phyloP scores from a whole-genome alignment of 1,284 basidiomycete species.

The Heterobasidion irregulare region DNA sequence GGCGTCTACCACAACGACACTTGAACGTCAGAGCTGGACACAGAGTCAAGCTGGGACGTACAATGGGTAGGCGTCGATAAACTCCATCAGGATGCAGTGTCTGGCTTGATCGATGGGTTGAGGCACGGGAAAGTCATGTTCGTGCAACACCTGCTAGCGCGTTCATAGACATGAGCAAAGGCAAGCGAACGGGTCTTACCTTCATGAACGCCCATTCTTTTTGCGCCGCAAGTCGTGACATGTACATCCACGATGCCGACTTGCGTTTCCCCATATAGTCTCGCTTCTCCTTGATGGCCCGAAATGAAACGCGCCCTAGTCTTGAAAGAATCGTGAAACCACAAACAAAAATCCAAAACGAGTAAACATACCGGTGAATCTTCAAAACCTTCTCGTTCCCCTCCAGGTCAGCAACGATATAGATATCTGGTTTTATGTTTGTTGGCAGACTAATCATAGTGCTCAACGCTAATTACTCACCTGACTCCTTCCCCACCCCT shows the following conservation, averaged over 20 bases:
- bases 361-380: constrained; percentile 64
- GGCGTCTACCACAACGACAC: constrained; percentile 51
- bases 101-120: constrained; percentile 90
- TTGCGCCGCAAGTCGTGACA: constrained; percentile 92
- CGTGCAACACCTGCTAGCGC: constrained; percentile 70
- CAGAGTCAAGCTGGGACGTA: constrained; percentile 28
- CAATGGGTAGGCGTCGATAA: constrained; percentile 94
- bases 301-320: constrained; percentile 92
- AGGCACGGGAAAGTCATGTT: constrained; percentile 92
- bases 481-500: constrained; percentile 97
- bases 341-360: not conserved
- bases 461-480: constrained; percentile 28
- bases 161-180: not conserved
- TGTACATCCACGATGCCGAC: constrained; percentile 99
- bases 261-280: constrained; percentile 96
- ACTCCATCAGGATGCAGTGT: constrained; percentile 94
- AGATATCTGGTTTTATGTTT: constrained; percentile 59
- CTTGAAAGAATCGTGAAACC: constrained; percentile 31
- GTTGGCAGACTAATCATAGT: not conserved
- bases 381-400: constrained; percentile 88
- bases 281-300: constrained; percentile 93
- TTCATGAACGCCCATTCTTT: constrained; percentile 99
- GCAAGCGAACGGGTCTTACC: constrained; percentile 31
- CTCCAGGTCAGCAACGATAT: constrained; percentile 82
- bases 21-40: constrained; percentile 5